phyloP scores from a whole-genome alignment of 768 basidiomycete genomes.

The Mycena leptocephala region DNA sequence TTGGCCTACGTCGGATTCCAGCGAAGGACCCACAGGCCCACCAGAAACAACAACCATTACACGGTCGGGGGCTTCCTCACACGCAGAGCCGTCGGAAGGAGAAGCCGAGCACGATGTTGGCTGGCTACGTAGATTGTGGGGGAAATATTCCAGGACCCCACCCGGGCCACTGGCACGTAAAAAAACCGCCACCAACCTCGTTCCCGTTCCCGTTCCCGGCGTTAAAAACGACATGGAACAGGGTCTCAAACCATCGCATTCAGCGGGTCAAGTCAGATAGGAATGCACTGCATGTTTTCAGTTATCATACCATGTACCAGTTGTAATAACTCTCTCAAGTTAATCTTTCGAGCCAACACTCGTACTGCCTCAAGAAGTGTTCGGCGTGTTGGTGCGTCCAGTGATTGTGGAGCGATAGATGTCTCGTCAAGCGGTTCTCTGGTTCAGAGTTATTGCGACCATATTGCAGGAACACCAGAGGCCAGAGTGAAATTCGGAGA shows the following conservation, averaged over 20 bases:
- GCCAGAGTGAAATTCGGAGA: too few species aligned
- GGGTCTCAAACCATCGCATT: conserved; percentile 2
- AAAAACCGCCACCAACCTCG: neutral
- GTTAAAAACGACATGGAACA: neutral
- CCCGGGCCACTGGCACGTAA: too few species aligned
- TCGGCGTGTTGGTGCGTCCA: neutral
- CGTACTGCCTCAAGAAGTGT: conserved; percentile 22
- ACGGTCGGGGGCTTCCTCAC: neutral
- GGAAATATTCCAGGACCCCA: neutral
- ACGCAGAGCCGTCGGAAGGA: neutral
- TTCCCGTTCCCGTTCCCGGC: neutral
- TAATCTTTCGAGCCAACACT: conserved; percentile 18
- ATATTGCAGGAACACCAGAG: too few species aligned
- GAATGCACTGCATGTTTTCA: conserved; percentile 15
- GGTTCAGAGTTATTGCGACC: neutral
- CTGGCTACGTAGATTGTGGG: conserved; percentile 22
- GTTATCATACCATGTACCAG: conserved; percentile 21
- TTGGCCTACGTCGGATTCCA: neutral
- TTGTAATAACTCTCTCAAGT: conserved; percentile 5
- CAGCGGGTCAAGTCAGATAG: conserved; percentile 10
- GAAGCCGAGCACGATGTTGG: neutral
- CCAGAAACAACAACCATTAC: neutral
- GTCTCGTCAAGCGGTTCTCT: neutral
- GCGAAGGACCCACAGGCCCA: neutral
- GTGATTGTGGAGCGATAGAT: conserved; percentile 8